These are phyloP conservation scores for Salvia miltiorrhiza DNA, from an alignment of 257 asterid genomes.

Conservation along the genomic window DNA sequence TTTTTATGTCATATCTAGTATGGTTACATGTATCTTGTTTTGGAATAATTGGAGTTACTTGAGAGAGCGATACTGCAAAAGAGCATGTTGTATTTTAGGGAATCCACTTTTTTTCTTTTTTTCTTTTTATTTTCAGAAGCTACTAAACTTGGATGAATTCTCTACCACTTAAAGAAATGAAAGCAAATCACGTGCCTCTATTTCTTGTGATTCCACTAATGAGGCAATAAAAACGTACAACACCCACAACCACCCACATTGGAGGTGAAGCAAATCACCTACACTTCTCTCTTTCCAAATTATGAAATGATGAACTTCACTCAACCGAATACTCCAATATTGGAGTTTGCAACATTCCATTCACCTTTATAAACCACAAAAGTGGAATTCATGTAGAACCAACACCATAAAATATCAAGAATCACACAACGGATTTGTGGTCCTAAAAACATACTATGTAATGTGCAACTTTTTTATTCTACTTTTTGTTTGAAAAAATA, in stretches of 20 bases:
- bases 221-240: constrained; percentile 5
- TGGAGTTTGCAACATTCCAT: not conserved
- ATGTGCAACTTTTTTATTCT: constrained; percentile 8
- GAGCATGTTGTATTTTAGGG: not conserved
- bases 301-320: not conserved
- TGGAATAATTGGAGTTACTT: not conserved
- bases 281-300: not conserved
- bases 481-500: not conserved
- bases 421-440: not conserved
- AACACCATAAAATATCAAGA: not conserved
- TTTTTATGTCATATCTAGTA: not conserved
- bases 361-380: not conserved
- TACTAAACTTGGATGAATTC: not conserved
- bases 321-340: not conserved
- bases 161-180: not conserved
- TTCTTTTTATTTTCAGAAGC: not conserved
- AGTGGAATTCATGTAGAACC: not conserved
- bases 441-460: not conserved
- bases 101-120: not conserved
- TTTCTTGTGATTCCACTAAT: not conserved
- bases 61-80: not conserved
- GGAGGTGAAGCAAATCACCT: constrained; percentile 4
- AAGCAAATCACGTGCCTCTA: constrained; percentile 20
- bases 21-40: not conserved
- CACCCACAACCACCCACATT: not conserved